Conservation (phyloP, 2,329 filamentous ascomycete genomes). For the Colletotrichum destructivum region DNA sequence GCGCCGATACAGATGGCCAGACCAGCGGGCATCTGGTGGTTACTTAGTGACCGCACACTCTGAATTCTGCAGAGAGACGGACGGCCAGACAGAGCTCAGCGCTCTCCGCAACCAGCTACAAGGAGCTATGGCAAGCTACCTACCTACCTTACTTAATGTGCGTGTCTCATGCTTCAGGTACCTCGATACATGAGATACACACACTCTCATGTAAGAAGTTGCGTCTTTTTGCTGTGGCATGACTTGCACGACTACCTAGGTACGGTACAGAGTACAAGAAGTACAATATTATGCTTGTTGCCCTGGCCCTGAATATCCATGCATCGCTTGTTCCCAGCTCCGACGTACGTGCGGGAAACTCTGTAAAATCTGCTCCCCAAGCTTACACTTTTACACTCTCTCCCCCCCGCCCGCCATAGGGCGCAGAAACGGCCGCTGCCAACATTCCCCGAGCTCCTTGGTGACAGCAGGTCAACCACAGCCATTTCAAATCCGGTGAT, state of each 20-base stretch:
- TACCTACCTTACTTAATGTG: not conserved
- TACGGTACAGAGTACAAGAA: too few species aligned
- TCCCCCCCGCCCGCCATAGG: conserved; percentile 1
- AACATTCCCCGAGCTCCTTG: conserved; percentile 11
- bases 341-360: not conserved
- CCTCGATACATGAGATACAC: too few species aligned
- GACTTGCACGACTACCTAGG: not conserved
- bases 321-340: too few species aligned
- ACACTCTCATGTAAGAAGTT: too few species aligned
- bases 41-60: not conserved
- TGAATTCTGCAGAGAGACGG: too few species aligned
- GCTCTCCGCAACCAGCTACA: conserved; percentile 21
- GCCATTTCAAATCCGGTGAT: conserved; percentile 42
- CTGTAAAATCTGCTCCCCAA: conserved; percentile 19
- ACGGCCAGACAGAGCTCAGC: conserved; percentile 2
- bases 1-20: conserved; percentile 28
- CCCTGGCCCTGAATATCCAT: not conserved
- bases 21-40: conserved; percentile 12
- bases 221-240: not conserved
- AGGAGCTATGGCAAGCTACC: conserved; percentile 22
- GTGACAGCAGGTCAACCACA: conserved; percentile 12
- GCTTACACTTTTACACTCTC: not conserved
- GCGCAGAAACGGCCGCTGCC: conserved; percentile 32
- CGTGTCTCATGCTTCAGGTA: too few species aligned
- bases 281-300: not conserved